phyloP scores from a whole-genome alignment of 2,329 filamentous ascomycete genomes.

The Arthrobotrys sphaeroides region DNA sequence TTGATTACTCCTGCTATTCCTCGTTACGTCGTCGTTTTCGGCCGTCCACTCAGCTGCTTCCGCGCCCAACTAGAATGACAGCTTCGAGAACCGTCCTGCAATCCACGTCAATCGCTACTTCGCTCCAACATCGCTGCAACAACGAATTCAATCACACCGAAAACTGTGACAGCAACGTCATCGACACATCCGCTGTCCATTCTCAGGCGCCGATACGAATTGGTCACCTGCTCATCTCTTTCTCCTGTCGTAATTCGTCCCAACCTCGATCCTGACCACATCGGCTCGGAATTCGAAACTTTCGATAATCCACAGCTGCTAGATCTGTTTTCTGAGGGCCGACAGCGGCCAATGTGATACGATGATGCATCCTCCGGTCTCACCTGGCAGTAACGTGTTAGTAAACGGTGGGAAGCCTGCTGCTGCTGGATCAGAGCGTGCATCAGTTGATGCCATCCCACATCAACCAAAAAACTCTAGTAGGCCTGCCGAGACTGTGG shows the following conservation, averaged over 20 bases:
- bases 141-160: slow-evolving; percentile 18
- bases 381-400: slow-evolving; percentile 52
- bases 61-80: slow-evolving; percentile 49
- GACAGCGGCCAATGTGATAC: slow-evolving; percentile 51
- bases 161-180: slow-evolving; percentile 48
- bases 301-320: slow-evolving; percentile 33
- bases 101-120: slow-evolving; percentile 54
- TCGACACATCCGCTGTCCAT: slow-evolving; percentile 33
- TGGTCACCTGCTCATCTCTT: slow-evolving; percentile 47
- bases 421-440: slow-evolving; percentile 37
- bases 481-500: slow-evolving; percentile 49
- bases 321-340: slow-evolving; percentile 40
- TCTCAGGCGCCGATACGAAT: slow-evolving; percentile 47
- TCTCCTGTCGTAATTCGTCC: slow-evolving; percentile 37
- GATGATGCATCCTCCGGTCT: slow-evolving; percentile 53
- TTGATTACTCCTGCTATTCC: not conserved
- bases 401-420: slow-evolving; percentile 45
- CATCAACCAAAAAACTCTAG: slow-evolving; percentile 28
- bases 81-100: slow-evolving; percentile 50
- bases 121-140: slow-evolving; percentile 31
- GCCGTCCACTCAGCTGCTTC: slow-evolving; percentile 34
- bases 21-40: slow-evolving; percentile 22
- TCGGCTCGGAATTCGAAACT: slow-evolving; percentile 6
- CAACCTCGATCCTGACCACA: not conserved
- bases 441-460: slow-evolving; percentile 43